Evolutionary conservation across 2,329 filamentous ascomycete genomes (phyloP).

Genomic region (Aureobasidium sp.): DNA sequence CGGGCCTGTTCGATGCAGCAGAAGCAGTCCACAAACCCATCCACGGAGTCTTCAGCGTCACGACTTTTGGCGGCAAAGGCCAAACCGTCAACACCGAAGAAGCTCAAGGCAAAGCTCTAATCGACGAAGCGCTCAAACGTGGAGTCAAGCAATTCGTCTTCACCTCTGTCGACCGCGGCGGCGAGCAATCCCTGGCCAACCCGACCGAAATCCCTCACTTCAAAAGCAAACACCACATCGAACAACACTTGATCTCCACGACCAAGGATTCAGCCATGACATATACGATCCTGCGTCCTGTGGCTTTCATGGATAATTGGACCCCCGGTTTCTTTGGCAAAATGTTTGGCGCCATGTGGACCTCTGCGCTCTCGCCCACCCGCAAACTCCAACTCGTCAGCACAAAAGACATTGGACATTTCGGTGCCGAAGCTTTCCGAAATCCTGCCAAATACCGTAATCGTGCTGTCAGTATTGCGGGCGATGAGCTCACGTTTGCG

Average conservation of each 20-base stretch:
- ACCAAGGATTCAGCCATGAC: slow-evolving; percentile 42
- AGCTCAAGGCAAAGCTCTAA: slow-evolving; percentile 49
- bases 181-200: slow-evolving; percentile 46
- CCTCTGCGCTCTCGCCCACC: slow-evolving; percentile 23
- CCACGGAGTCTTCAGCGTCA: slow-evolving; percentile 56
- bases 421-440: slow-evolving; percentile 45
- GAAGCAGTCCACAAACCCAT: slow-evolving; percentile 22
- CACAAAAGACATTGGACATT: slow-evolving; percentile 44
- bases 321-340: slow-evolving; percentile 41
- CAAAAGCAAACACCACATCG: slow-evolving; percentile 53
- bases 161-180: slow-evolving; percentile 56
- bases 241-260: slow-evolving; percentile 50
- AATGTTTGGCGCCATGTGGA: slow-evolving; percentile 42
- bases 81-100: slow-evolving; percentile 39
- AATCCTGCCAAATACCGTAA: slow-evolving; percentile 40
- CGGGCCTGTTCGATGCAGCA: slow-evolving; percentile 40
- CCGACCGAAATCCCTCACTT: slow-evolving; percentile 57
- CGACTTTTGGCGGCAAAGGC: slow-evolving; percentile 38
- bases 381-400: slow-evolving; percentile 34
- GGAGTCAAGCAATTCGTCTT: slow-evolving; percentile 56
- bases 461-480: slow-evolving; percentile 43
- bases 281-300: slow-evolving; percentile 57
- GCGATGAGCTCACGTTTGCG: slow-evolving; percentile 45
- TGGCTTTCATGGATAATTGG: slow-evolving; percentile 58
- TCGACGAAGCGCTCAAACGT: slow-evolving; percentile 49